Evolutionary conservation across 352 stramenopile genomes (phyloP), one percentile per base, ranked within the genome.

Genomic region (Pythium sukuiense): DNA sequence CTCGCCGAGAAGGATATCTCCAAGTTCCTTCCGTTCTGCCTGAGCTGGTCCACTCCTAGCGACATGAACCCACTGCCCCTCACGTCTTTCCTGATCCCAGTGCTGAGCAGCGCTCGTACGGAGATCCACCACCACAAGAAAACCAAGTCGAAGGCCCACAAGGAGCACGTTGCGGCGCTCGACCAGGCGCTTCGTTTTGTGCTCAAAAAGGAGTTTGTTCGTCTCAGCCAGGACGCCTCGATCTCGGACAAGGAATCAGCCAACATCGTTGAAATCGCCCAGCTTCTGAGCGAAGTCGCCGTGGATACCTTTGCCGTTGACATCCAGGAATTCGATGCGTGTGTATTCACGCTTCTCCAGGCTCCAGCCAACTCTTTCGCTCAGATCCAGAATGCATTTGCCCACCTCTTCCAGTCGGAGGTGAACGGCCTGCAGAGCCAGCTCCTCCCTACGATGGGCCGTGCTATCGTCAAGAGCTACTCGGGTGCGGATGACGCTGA

Each of bases 131-230:
- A 65, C 57, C 37, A 71, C 58, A 77, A 80, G 64, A 77, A 76
- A 32, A 59, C 66, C 8, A 79, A 72, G 33, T 67, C 70, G 27
- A 85, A 83, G 63, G 75, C 71, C 26, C 45, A 63, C 30, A 78
- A 76, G 56, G 76, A 82, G 20, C 68, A 90, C 20, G 64, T 74
- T 3, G 27, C 56, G 14, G 74, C 72, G 13, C 57, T 91, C 2
- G 73, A 89, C 29, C 70, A 83, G 48, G 77, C 74, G 0, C 79
- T 92, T 43, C 72, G 80, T 8, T 77, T 77, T 50, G 71, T 93
- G 6, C 67, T 88, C 1, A 87, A 89, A 62, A 81, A 85, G n/a
- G 82, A 92, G 48, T 92, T 92, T 48, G 73, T 72, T 3, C 60
- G 64, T 85, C 18, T 91, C 71, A 65, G 75, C 85, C 54, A 59